Conservation (phyloP, 1,139 yeast species). For the Yamadazyma atmosphaerica region DNA sequence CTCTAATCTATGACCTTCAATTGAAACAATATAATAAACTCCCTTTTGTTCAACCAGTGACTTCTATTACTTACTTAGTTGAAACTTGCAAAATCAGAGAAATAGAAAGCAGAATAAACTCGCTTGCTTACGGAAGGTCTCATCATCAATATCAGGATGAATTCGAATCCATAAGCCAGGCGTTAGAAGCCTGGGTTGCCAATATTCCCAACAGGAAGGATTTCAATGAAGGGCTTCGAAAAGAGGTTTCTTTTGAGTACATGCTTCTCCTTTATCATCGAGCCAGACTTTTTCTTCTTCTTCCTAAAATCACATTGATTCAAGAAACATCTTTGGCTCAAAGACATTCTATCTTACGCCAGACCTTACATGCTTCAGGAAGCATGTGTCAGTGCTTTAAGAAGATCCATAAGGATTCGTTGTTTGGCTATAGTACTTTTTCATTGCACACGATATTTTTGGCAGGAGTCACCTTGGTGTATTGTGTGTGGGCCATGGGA, state of each 20-base stretch:
- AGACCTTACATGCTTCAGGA: slow-evolving; percentile 19
- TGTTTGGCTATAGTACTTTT: slow-evolving; percentile 22
- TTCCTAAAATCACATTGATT: slow-evolving; percentile 11
- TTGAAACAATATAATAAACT: slow-evolving; percentile 9
- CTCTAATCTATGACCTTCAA: slow-evolving; percentile 7
- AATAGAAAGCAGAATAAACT: slow-evolving; percentile 19
- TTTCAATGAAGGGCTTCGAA: slow-evolving; percentile 11
- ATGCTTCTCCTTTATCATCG: slow-evolving; percentile 12
- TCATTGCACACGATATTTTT: slow-evolving; percentile 22
- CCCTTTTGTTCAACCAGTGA: slow-evolving; percentile 14
- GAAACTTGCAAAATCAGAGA: slow-evolving; percentile 21
- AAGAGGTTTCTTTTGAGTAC: slow-evolving; percentile 15
- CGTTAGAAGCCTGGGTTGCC: slow-evolving; percentile 11
- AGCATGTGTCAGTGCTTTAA: slow-evolving; percentile 21
- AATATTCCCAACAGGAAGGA: slow-evolving; percentile 11
- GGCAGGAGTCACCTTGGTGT: slow-evolving; percentile 23
- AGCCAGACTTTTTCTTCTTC: slow-evolving; percentile 13
- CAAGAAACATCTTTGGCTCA: neutral
- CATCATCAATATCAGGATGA: slow-evolving; percentile 3
- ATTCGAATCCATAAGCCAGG: slow-evolving; percentile 7
- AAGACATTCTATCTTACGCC: slow-evolving; percentile 8
- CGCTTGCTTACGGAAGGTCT: slow-evolving; percentile 15
- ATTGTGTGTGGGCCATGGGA: slow-evolving; percentile 20
- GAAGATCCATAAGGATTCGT: slow-evolving; percentile 18
- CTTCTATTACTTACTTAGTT: slow-evolving; percentile 18